phyloP scores from a whole-genome alignment of 140 eudicot genomes.

The Cichorium intybus region DNA sequence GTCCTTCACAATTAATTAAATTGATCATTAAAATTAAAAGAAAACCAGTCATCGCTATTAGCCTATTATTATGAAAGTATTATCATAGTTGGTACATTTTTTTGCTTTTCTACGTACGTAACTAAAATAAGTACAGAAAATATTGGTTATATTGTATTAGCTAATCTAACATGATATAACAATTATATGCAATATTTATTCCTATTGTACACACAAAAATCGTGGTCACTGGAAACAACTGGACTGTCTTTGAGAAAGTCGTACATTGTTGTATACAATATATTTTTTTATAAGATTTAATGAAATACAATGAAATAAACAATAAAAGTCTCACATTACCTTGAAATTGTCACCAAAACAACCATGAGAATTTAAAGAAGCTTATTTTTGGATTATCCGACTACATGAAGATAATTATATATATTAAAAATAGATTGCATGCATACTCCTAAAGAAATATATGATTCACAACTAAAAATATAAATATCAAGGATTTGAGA shows the following conservation, averaged over 20 bases:
- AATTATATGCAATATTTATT: neutral
- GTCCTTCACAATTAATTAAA: neutral
- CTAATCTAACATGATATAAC: neutral
- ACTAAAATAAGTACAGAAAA: neutral
- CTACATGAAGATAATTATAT: neutral
- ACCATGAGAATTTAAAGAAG: neutral
- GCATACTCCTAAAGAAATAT: neutral
- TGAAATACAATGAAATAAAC: neutral
- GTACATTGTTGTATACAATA: neutral
- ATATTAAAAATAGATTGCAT: neutral
- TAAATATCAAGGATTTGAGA: neutral
- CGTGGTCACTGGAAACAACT: neutral
- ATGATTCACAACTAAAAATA: neutral
- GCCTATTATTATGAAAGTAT: neutral
- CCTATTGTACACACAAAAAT: neutral
- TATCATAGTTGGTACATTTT: neutral
- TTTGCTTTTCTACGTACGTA: neutral
- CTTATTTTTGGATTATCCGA: slow-evolving; percentile 12
- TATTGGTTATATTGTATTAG: neutral
- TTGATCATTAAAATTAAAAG: neutral
- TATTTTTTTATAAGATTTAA: neutral
- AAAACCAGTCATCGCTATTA: no score
- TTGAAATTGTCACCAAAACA: slow-evolving; percentile 28
- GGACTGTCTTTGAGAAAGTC: neutral
- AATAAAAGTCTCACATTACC: slow-evolving; percentile 1